phyloP scores from a whole-genome alignment of 371 early-diverging fungal genomes.

The Mucor saturninus region DNA sequence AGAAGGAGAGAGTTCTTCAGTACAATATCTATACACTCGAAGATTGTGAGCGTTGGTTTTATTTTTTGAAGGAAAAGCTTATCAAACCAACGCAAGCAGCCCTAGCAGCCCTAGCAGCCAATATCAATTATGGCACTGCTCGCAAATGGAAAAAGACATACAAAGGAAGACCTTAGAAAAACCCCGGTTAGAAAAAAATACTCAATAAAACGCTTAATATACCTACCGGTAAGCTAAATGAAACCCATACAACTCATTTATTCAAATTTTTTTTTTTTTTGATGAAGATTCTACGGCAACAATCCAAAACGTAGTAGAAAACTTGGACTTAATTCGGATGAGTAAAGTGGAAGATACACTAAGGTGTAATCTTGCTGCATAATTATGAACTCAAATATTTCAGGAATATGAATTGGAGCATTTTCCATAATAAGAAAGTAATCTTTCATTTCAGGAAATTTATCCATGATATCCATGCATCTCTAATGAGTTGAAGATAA shows the following conservation, averaged over 20 bases:
- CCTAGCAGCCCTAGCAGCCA: constrained; percentile 22
- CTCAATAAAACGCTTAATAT: constrained; percentile 23
- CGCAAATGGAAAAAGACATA: constrained; percentile 23
- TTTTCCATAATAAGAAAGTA: constrained; percentile 14
- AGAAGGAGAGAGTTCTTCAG: constrained; percentile 21
- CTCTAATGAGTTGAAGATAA: constrained; percentile 19
- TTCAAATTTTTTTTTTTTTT: constrained; percentile 24
- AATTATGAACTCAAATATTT: constrained; percentile 20
- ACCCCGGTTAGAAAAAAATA: constrained; percentile 23
- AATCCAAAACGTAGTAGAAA: constrained; percentile 26
- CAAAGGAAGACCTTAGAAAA: constrained; percentile 22
- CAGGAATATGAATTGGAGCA: constrained; percentile 19
- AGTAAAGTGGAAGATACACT: constrained; percentile 8
- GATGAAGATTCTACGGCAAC: constrained; percentile 26
- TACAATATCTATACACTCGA: constrained; percentile 22
- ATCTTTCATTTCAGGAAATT: constrained; percentile 2
- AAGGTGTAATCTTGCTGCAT: constrained; percentile 4
- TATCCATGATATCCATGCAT: constrained; percentile 17
- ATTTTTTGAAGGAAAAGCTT: constrained; percentile 25
- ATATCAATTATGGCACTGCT: constrained; percentile 25
- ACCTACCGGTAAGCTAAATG: constrained; percentile 22
- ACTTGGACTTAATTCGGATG: constrained; percentile 17
- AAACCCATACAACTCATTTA: constrained; percentile 26
- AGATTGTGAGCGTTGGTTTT: constrained; percentile 22
- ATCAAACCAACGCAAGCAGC: constrained; percentile 22